These are phyloP conservation scores for Dalechampia spathulata DNA, from an alignment of 441 rosid species.

Conservation along the genomic window DNA sequence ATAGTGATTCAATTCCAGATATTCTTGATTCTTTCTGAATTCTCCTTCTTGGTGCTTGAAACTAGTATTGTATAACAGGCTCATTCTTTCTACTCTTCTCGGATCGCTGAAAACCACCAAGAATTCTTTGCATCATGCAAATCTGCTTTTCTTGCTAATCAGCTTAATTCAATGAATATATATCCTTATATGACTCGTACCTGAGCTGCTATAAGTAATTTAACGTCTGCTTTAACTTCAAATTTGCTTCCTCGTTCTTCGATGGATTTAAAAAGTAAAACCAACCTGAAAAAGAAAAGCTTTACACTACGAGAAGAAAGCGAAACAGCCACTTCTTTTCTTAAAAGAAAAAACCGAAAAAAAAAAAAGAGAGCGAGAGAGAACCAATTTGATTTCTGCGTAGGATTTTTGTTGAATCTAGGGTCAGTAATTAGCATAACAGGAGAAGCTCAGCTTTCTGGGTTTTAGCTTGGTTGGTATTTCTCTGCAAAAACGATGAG, in stretches of 20 bases:
- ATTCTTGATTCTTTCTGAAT: conserved; percentile 28
- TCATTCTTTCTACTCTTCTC: conserved; percentile 26
- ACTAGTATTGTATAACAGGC: conserved; percentile 30
- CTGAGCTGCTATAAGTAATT: conserved; percentile 8
- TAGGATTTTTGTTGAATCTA: too few species aligned
- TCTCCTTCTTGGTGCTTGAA: conserved; percentile 31
- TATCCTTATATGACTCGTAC: conserved; percentile 2
- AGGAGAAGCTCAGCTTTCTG: too few species aligned
- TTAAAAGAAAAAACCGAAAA: too few species aligned
- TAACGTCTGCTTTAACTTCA: conserved; percentile 10
- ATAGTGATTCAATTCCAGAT: conserved; percentile 28
- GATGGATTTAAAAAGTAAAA: neutral
- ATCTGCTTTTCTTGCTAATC: neutral
- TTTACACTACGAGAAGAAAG: too few species aligned
- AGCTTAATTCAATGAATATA: neutral
- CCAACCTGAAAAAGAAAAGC: too few species aligned
- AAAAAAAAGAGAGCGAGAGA: too few species aligned
- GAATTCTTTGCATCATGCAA: conserved; percentile 8
- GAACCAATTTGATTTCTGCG: too few species aligned
- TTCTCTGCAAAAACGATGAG: too few species aligned
- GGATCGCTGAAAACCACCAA: conserved; percentile 19
- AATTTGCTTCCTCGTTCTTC: conserved; percentile 5
- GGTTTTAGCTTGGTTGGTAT: too few species aligned
- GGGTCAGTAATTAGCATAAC: too few species aligned
- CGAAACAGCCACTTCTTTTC: too few species aligned